A percentile compares a stretch with the other conserved stretches of the same genome.
Evolutionary conservation across 768 basidiomycete species (phyloP).

Genomic region (Leccinellum albellum): DNA sequence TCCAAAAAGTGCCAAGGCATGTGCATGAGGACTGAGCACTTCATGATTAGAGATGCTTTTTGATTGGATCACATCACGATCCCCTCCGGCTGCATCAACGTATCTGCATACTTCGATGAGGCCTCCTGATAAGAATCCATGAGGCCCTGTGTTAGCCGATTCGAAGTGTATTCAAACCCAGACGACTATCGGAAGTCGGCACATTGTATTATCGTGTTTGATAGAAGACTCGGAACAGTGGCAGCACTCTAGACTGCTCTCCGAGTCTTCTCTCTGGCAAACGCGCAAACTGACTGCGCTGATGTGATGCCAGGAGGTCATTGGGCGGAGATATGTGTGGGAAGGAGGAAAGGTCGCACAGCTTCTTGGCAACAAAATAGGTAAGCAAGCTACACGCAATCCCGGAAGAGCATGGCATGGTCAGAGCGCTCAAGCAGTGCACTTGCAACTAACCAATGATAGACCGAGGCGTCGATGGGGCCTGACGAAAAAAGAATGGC

Average conservation of each 20-base stretch:
- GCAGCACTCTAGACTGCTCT: background rate
- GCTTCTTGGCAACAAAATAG: no score
- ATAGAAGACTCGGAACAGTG: background rate
- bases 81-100: no score
- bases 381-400: background rate
- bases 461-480: background rate
- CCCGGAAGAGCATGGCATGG: no score
- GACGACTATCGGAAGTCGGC: no score
- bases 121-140: no score
- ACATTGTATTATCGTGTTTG: background rate
- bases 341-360: background rate
- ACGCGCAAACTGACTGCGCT: background rate
- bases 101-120: no score
- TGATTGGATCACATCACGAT: no score
- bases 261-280: no score
- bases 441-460: background rate
- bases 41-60: no score
- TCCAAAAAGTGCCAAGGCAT: no score
- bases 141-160: background rate
- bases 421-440: no score
- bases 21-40: no score
- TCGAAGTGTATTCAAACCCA: background rate
- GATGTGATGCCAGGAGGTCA: background rate
- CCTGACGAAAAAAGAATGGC: background rate
- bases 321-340: background rate